These are phyloP conservation scores for Solidago caesia DNA, from an alignment of 129 eudicot genomes.

Conservation along the genomic window DNA sequence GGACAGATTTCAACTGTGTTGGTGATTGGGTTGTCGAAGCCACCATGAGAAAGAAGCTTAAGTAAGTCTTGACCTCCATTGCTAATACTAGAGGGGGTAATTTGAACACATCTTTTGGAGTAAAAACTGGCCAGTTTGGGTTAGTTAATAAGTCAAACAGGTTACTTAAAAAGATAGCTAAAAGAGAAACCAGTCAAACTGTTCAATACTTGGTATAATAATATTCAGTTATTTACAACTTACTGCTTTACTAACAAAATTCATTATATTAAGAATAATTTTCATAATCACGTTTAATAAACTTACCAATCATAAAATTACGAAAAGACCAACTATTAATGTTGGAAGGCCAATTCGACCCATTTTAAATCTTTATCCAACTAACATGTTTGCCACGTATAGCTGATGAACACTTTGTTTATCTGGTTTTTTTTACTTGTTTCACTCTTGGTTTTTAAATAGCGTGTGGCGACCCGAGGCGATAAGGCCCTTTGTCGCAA, in stretches of 20 bases:
- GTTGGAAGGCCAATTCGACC: too few relatives aligned
- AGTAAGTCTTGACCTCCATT: conserved; percentile 51
- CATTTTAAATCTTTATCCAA: too few relatives aligned
- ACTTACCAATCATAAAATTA: neutral
- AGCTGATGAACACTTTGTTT: too few relatives aligned
- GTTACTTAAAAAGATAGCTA: neutral
- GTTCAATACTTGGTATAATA: neutral
- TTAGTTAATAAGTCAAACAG: neutral
- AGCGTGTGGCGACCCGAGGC: too few relatives aligned
- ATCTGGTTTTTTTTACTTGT: too few relatives aligned
- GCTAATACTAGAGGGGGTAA: neutral
- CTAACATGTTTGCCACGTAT: too few relatives aligned
- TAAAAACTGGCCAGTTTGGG: neutral
- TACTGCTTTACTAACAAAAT: neutral
- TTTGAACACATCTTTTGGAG: neutral
- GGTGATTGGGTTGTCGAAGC: conserved; percentile 99
- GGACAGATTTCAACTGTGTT: conserved; percentile 89
- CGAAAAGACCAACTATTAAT: too few relatives aligned
- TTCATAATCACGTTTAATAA: neutral
- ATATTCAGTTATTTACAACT: neutral
- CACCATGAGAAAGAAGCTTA: conserved; percentile 86
- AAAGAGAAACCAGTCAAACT: neutral
- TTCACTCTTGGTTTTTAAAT: too few relatives aligned
- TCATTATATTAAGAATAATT: neutral
- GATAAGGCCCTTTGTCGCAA: too few relatives aligned